A percentile compares a stretch with the other conserved stretches of the same genome.
Evolutionary conservation across 2,329 filamentous ascomycete genomes (phyloP).

Genomic region (Biscogniauxia mediterranea): DNA sequence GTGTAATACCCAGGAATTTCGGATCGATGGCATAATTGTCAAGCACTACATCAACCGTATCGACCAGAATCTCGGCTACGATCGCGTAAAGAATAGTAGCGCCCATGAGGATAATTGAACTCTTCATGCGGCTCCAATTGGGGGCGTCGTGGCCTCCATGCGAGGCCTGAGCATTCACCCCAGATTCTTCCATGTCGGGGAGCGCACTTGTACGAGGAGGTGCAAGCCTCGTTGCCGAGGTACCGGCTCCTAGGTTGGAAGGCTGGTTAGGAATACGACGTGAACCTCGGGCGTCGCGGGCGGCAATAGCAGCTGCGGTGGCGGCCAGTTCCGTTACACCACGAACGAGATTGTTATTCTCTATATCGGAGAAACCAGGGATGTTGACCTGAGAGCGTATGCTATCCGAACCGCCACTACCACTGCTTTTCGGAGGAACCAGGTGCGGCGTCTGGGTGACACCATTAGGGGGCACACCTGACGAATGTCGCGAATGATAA

Average conservation of each 20-base stretch:
- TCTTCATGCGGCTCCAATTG: conserved; percentile 94
- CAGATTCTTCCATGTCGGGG: conserved; percentile 46
- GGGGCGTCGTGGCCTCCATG: conserved; percentile 92
- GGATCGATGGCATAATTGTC: conserved; percentile 89
- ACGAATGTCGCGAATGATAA: conserved; percentile 30
- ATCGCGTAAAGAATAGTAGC: conserved; percentile 94
- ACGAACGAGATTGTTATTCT: conserved; percentile 77
- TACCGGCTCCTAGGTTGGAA: conserved; percentile 27
- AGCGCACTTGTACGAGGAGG: conserved; percentile 39
- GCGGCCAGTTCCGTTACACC: conserved; percentile 94
- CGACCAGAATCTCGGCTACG: conserved; percentile 94
- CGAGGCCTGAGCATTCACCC: conserved; percentile 40
- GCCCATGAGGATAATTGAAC: conserved; percentile 80
- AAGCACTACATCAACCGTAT: conserved; percentile 95
- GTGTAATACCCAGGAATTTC: conserved; percentile 93
- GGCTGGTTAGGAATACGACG: conserved; percentile 39
- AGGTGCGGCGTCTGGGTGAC: conserved; percentile 61
- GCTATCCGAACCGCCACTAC: conserved; percentile 39
- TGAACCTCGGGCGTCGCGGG: conserved; percentile 63
- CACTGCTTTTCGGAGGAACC: conserved; percentile 67
- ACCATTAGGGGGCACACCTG: conserved; percentile 40
- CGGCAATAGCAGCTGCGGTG: conserved; percentile 82
- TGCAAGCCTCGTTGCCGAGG: conserved; percentile 28
- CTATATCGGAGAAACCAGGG: conserved; percentile 74
- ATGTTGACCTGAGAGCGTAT: conserved; percentile 49